Conservation (phyloP, 2,329 filamentous ascomycete genomes). For the Hypoxylon sp. region DNA sequence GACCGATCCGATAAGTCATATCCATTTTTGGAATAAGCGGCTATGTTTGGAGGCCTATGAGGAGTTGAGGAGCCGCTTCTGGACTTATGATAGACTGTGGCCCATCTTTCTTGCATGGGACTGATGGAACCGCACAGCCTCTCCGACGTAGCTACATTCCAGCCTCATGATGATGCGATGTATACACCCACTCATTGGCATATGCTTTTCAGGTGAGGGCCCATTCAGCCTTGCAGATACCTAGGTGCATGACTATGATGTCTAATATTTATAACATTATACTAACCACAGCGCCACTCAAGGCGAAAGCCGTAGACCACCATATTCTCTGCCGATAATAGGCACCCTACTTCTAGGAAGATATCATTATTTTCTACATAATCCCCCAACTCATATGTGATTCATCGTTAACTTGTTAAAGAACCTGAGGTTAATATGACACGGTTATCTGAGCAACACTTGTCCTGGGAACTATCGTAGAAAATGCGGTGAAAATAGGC, state of each 20-base stretch:
- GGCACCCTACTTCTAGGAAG: conserved; percentile 3
- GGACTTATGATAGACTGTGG: conserved; percentile 14
- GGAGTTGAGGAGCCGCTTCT: conserved; percentile 19
- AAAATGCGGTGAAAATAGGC: conserved; percentile 13
- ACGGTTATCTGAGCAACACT: conserved; percentile 1
- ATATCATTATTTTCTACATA: conserved; percentile 6
- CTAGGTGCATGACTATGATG: neutral
- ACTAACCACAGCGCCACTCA: conserved; percentile 5
- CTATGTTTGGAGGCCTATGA: conserved; percentile 35
- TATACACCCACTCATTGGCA: conserved; percentile 9
- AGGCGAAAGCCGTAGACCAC: conserved; percentile 24
- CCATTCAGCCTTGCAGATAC: conserved; percentile 37
- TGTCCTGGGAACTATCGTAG: conserved; percentile 9
- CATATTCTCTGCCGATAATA: conserved; percentile 21
- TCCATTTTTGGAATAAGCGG: conserved; percentile 43
- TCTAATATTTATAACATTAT: conserved; percentile 15
- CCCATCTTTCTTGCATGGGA: conserved; percentile 28
- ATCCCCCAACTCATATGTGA: conserved; percentile 11
- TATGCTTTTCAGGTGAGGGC: conserved; percentile 23
- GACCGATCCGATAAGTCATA: conserved; percentile 33
- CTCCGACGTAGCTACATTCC: conserved; percentile 13
- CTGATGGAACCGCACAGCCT: conserved; percentile 28
- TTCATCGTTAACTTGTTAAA: conserved; percentile 3
- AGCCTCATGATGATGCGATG: conserved; percentile 31
- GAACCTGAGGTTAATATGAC: neutral